Conservation (phyloP, 139 green algal species). For the Trebouxia sp. region DNA sequence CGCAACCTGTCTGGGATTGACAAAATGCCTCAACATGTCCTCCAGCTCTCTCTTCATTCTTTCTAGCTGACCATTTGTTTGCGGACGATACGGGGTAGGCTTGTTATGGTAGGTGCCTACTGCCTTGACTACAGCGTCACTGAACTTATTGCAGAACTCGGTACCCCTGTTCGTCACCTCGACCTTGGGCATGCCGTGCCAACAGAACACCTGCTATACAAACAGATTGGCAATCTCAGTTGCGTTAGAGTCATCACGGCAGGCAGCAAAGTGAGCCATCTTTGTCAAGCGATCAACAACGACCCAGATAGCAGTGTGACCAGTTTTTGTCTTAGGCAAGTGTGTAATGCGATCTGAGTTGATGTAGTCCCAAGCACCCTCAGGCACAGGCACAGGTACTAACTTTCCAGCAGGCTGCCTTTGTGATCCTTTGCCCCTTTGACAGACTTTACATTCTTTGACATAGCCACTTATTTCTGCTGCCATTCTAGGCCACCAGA, state of each 20-base stretch:
- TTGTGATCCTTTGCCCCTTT: conserved; percentile 32
- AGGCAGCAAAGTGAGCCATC: conserved; percentile 40
- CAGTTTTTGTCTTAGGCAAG: conserved; percentile 31
- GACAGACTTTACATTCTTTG: conserved; percentile 27
- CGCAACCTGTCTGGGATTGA: conserved; percentile 31
- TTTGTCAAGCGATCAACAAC: conserved; percentile 50
- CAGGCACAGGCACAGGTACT: conserved; percentile 33
- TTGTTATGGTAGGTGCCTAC: conserved; percentile 32
- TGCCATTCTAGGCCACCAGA: conserved; percentile 24
- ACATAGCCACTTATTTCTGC: conserved; percentile 4
- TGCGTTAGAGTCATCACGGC: neutral
- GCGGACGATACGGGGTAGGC: conserved; percentile 55
- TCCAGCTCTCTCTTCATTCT: conserved; percentile 59
- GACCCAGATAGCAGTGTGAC: conserved; percentile 40
- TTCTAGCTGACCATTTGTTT: conserved; percentile 72
- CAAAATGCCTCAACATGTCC: conserved; percentile 58
- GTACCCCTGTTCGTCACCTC: conserved; percentile 38
- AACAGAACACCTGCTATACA: conserved; percentile 30
- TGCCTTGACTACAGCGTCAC: conserved; percentile 30
- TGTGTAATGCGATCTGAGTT: conserved; percentile 44
- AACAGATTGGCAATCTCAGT: conserved; percentile 36
- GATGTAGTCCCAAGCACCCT: conserved; percentile 22
- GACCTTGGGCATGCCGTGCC: neutral
- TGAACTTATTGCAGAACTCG: conserved; percentile 47
- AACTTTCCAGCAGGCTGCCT: conserved; percentile 29